Evolutionary conservation across 371 early-diverging fungal genomes (phyloP).

Genomic region (Mucor racemosus): DNA sequence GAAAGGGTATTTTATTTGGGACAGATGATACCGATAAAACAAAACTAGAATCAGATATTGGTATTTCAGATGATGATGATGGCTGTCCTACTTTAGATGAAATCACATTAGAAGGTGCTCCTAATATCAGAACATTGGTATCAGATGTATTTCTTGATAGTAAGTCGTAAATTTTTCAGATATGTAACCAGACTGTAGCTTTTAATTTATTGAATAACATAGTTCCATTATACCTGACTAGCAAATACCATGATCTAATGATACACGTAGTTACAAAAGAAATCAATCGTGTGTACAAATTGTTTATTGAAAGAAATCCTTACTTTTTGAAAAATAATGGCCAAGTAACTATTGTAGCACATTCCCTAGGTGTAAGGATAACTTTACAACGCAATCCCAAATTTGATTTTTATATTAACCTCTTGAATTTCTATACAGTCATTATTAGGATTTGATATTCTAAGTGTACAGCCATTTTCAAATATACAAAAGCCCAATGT

Average conservation of each 20-base stretch:
- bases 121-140: constrained; percentile 78
- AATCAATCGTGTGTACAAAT: constrained; percentile 74
- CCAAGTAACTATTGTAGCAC: constrained; percentile 78
- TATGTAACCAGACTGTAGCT: not conserved
- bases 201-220: not conserved
- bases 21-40: constrained; percentile 54
- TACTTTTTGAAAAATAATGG: constrained; percentile 70
- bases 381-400: too few relatives aligned
- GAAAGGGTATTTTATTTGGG: constrained; percentile 79
- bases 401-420: not conserved
- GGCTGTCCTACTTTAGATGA: constrained; percentile 77
- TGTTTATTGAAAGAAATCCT: constrained; percentile 75
- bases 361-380: constrained; percentile 73
- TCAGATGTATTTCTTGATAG: constrained; percentile 86
- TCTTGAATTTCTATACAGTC: constrained; percentile 33
- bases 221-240: constrained; percentile 87
- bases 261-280: constrained; percentile 74
- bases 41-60: constrained; percentile 54
- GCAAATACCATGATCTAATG: constrained; percentile 81
- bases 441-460: constrained; percentile 79
- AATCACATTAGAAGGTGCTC: constrained; percentile 81
- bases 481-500: constrained; percentile 3
- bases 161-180: constrained; percentile 30
- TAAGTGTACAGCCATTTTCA: constrained; percentile 63
- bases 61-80: constrained; percentile 59